Conservation (phyloP, 352 stramenopile species). For the Chrysophaeum taylorii region DNA sequence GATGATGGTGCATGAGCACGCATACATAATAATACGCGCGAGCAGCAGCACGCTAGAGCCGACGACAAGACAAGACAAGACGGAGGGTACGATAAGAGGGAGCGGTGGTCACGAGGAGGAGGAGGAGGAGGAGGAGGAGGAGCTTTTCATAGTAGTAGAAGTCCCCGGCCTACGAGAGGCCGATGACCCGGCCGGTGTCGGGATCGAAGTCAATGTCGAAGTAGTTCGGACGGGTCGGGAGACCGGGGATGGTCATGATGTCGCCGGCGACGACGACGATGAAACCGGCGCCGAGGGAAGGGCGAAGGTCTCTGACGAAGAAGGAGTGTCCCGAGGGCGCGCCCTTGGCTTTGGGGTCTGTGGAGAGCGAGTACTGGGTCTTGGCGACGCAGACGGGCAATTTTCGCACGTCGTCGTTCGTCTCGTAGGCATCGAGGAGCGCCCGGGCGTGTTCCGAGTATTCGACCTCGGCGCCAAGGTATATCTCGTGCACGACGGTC, state of each 20-base stretch:
- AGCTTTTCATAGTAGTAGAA: too few relatives aligned
- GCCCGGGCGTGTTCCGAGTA: constrained; percentile 82
- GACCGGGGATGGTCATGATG: constrained; percentile 97
- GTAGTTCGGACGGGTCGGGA: constrained; percentile 92
- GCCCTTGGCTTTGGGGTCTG: constrained; percentile 78
- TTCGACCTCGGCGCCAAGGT: constrained; percentile 83
- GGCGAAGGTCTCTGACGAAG: constrained; percentile 83
- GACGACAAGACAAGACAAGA: too few relatives aligned
- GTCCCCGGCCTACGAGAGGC: constrained; percentile 85
- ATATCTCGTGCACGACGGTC: constrained; percentile 87
- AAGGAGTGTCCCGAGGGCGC: constrained; percentile 83
- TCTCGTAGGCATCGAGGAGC: constrained; percentile 80
- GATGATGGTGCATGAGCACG: too few relatives aligned
- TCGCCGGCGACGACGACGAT: constrained; percentile 74
- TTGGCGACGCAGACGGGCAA: constrained; percentile 94
- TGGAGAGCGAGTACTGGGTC: constrained; percentile 94
- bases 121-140: too few relatives aligned
- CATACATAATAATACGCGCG: too few relatives aligned
- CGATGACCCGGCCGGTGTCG: constrained; percentile 86
- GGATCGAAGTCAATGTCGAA: constrained; percentile 94
- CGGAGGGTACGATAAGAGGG: too few relatives aligned
- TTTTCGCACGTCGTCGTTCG: constrained; percentile 53
- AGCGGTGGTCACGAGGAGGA: too few relatives aligned
- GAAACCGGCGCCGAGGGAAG: constrained; percentile 89
- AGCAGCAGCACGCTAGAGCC: too few relatives aligned